These are phyloP conservation scores for Solanum microdontum DNA, from an alignment of 257 asterid species.

Conservation along the genomic window DNA sequence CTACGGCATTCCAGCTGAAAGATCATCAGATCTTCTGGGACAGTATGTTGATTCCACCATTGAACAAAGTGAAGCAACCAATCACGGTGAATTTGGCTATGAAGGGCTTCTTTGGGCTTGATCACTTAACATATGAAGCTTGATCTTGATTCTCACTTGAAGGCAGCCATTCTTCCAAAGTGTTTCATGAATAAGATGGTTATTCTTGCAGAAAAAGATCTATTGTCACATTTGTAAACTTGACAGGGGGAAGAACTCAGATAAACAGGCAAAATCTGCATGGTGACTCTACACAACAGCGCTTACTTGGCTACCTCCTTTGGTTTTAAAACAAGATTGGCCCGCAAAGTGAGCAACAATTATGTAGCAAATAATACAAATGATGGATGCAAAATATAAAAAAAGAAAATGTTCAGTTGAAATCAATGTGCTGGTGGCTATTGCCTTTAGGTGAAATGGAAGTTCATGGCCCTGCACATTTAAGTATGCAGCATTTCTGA, in stretches of 20 bases:
- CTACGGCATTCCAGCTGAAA: conserved; percentile 82
- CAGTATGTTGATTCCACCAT: conserved; percentile 41
- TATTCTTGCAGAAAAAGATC: not conserved
- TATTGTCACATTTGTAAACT: not conserved
- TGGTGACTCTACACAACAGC: not conserved
- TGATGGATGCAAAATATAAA: not conserved
- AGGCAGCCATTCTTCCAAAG: not conserved
- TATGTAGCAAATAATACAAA: not conserved
- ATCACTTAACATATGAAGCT: not conserved
- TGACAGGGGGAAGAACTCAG: not conserved
- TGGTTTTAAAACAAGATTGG: not conserved
- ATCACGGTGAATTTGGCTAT: conserved; percentile 52
- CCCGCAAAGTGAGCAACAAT: not conserved
- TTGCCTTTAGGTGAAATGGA: not conserved
- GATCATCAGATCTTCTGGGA: conserved; percentile 58
- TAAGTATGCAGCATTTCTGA: not conserved
- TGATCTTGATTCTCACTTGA: not conserved
- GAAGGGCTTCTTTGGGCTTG: conserved; percentile 76
- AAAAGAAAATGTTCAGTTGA: not conserved
- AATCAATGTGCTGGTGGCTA: not conserved
- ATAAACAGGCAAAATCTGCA: not conserved
- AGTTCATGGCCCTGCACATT: not conserved
- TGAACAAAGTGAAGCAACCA: conserved; percentile 14
- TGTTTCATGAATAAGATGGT: not conserved
- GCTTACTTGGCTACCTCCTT: not conserved